Evolutionary conservation across 768 basidiomycete species (phyloP).

Genomic region (Mycena metata): DNA sequence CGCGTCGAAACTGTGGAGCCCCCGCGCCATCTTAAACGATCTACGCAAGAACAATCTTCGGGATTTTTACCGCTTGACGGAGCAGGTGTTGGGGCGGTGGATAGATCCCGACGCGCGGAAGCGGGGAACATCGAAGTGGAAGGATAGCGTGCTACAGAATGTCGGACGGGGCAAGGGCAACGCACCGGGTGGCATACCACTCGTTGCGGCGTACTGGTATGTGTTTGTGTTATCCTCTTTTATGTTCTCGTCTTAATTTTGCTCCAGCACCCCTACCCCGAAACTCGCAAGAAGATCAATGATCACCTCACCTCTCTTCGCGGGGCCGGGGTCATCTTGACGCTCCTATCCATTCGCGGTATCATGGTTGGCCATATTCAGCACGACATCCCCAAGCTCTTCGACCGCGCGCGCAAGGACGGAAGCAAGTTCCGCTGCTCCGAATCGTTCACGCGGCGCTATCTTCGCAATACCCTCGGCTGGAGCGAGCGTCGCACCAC

Average conservation of each 20-base stretch:
- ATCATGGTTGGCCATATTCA: constrained; percentile 48
- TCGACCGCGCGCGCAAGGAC: constrained; percentile 26
- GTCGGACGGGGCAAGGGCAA: no score
- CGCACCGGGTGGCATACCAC: no score
- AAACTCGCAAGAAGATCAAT: neutral
- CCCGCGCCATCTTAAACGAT: no score
- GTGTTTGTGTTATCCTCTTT: neutral
- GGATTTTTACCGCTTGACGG: no score
- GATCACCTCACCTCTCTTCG: constrained; percentile 31
- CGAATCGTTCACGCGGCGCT: constrained; percentile 42
- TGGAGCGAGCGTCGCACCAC: constrained; percentile 38
- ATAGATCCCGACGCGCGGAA: no score
- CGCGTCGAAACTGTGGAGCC: no score
- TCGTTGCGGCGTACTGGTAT: neutral
- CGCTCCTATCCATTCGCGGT: constrained; percentile 43
- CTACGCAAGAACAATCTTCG: no score
- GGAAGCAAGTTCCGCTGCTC: constrained; percentile 41
- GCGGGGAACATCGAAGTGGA: no score
- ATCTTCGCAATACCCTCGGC: constrained; percentile 37
- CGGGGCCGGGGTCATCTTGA: constrained; percentile 41
- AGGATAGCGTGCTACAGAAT: no score
- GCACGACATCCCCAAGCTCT: constrained; percentile 24
- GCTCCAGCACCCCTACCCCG: constrained; percentile 6
- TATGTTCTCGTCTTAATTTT: neutral
- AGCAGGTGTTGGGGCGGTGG: no score